Evolutionary conservation across 257 asterid genomes (phyloP), one percentile per base, ranked within the genome.

Genomic region (Phtheirospermum japonicum): DNA sequence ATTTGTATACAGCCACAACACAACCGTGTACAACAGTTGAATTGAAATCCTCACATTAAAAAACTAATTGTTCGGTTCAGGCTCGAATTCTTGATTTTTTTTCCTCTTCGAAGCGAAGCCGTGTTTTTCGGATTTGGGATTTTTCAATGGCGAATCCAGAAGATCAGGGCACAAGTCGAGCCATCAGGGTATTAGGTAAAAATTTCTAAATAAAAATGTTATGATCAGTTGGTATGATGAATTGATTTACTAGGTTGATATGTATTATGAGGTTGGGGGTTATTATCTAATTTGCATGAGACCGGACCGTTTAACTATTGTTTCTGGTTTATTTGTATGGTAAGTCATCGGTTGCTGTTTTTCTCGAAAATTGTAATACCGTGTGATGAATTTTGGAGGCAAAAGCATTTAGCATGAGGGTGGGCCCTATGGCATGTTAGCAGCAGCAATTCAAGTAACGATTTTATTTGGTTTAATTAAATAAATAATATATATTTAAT

Each of bases 371-470:
- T n/a, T n/a, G n/a, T 92, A 39, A 97, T 92, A 70, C 99, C n/a
- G n/a, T n/a, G n/a, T n/a, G n/a, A n/a, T n/a, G n/a, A n/a, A n/a
- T n/a, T n/a, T n/a, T n/a, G n/a, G n/a, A n/a, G n/a, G n/a, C n/a
- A n/a, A n/a, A n/a, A n/a, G n/a, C n/a, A n/a, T n/a, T n/a, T n/a
- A 92, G 83, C 99, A 89, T 71, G 99, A 92, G 75, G 99, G 99
- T 63, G 99, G 99, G 63, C 99, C 99, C 32, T 92, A 97, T 76
- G 97, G 99, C 28, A 97, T 92, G 56, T 73, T 92, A n/a, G n/a
- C n/a, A 76, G 99, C 99, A 54, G 94, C 99, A 52, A 82, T 92
- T 75, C 99, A 92, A 77, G 99, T 89, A 86, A 79, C 30, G 37
- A n/a, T n/a, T n/a, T n/a, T n/a, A n/a, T n/a, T n/a, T n/a, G n/a